These are phyloP conservation scores for Chlorella variabilis DNA, from an alignment of 163 green algal genomes.

Conservation along the genomic window DNA sequence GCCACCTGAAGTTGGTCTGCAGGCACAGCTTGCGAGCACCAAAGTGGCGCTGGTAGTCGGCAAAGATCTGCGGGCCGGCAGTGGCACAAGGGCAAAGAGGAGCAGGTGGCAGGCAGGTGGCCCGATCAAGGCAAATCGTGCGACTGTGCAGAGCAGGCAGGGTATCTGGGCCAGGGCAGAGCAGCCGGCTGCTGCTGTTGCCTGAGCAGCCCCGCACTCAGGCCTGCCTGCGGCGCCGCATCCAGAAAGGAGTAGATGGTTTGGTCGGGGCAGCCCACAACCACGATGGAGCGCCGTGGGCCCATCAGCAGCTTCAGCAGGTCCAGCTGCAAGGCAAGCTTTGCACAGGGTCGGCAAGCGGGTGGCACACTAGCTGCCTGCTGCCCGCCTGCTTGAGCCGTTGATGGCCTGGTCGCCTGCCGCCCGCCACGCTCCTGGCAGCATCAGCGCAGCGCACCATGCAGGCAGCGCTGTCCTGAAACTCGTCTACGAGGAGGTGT, in stretches of 20 bases:
- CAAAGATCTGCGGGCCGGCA: conserved; percentile 25
- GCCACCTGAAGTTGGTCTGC: conserved; percentile 41
- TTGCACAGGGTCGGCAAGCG: background rate
- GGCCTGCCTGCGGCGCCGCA: background rate
- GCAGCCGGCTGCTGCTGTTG: too few species aligned
- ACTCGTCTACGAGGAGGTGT: conserved; percentile 8
- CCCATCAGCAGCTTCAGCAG: conserved; percentile 51
- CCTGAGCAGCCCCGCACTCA: too few species aligned
- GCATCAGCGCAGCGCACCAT: too few species aligned
- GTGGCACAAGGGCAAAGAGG: background rate
- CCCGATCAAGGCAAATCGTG: too few species aligned
- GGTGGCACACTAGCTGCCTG: background rate
- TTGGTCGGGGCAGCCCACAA: conserved; percentile 50
- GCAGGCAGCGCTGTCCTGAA: conserved; percentile 1
- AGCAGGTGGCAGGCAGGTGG: background rate
- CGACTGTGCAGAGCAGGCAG: too few species aligned
- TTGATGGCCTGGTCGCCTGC: too few species aligned
- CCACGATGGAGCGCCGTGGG: conserved; percentile 34
- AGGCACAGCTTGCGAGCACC: conserved; percentile 10
- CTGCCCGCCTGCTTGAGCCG: too few species aligned
- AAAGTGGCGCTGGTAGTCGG: conserved; percentile 17
- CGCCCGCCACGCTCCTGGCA: too few species aligned
- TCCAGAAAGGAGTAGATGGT: conserved; percentile 18
- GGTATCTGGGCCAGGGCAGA: too few species aligned
- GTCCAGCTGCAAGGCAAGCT: conserved; percentile 28